A percentile compares a stretch with the other conserved stretches of the same genome.
Evolutionary conservation across 192 early-diverging fungal species (phyloP).

Genomic region (Gigaspora rosea): DNA sequence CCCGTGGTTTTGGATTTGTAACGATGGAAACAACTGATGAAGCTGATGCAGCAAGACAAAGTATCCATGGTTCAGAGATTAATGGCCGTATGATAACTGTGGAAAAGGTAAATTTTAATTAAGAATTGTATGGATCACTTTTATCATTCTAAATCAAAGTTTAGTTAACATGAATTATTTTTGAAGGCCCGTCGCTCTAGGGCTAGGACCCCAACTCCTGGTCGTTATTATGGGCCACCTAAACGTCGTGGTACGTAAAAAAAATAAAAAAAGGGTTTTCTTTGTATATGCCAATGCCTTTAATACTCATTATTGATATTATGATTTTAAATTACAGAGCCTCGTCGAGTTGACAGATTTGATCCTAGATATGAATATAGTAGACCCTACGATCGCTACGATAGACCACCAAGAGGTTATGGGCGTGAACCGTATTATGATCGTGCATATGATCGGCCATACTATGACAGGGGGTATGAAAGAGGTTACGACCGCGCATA

Average conservation of each 20-base stretch:
- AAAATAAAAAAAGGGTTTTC: neutral
- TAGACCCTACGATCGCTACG: constrained; percentile 42
- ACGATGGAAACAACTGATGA: constrained; percentile 63
- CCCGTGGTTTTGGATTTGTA: constrained; percentile 90
- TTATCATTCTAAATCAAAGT: neutral
- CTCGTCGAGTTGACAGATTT: constrained; percentile 46
- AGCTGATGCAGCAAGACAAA: constrained; percentile 71
- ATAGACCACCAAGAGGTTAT: constrained; percentile 30
- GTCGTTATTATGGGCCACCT: constrained; percentile 76
- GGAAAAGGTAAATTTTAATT: constrained; percentile 54
- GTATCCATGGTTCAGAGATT: constrained; percentile 67
- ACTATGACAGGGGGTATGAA: constrained; percentile 34
- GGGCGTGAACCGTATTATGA: constrained; percentile 34
- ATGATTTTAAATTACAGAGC: constrained; percentile 1
- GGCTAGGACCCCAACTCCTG: constrained; percentile 78
- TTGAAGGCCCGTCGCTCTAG: constrained; percentile 64
- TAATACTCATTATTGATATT: neutral
- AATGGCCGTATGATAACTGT: constrained; percentile 86
- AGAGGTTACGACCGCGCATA: constrained; percentile 28
- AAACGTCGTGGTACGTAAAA: constrained; percentile 53
- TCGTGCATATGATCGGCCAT: constrained; percentile 34
- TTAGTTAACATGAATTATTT: neutral
- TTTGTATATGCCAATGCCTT: neutral
- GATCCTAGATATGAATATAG: constrained; percentile 50
- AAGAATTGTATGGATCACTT: neutral